Base-by-base conservation (phyloP, 768 basidiomycete genomes). In the Infundibulicybe gibba region DNA sequence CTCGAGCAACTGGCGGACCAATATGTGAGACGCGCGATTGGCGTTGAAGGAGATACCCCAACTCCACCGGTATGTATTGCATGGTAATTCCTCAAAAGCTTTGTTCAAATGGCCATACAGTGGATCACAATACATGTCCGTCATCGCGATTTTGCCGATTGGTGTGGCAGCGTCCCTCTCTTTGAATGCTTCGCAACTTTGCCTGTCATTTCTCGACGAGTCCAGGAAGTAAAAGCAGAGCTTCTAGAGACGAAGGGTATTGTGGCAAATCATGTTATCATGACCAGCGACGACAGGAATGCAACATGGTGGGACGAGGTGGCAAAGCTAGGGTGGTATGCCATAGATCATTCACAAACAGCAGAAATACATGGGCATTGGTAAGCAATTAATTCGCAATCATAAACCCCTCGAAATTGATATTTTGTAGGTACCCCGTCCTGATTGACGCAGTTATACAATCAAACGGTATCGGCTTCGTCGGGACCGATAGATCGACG, bases 401-500 rank as follows among this genome's bases (percentile, higher is more conserved):
- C 42, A 39, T 41, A 15, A 3, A 44, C 14, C 40, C 40, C 33
- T 16, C 25, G 32, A 31, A 47, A 17, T 32, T 47, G 25, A 48
- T 14, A 41, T 44, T 42, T 40, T 15, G 16, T 53, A 85, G 85
- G 84, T 83, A 86, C 61, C 83, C 85, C 11, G 65, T 85, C n/a
- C 63, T 90, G 42, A 74, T 89, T 43, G 87, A 89, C 56, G 83
- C 85, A 3, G 80, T 78, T 8, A 77, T 87, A 47, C 88, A 90
- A 55, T 83, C 84, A 0, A 66, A 65, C 33, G 86, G 80, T 16
- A 59, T 70, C 10, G 88, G 85, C 2, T 83, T 90, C 55, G 77
- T 90, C 12, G 88, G 86, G 8, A 88, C 85, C 1, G 76, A 84
- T 52, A 56, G 70, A 35, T 87, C 85, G 31, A 89, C 87, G 4